Conservation (phyloP, 345 rosid genomes). For the Rhizophora apiculata region DNA sequence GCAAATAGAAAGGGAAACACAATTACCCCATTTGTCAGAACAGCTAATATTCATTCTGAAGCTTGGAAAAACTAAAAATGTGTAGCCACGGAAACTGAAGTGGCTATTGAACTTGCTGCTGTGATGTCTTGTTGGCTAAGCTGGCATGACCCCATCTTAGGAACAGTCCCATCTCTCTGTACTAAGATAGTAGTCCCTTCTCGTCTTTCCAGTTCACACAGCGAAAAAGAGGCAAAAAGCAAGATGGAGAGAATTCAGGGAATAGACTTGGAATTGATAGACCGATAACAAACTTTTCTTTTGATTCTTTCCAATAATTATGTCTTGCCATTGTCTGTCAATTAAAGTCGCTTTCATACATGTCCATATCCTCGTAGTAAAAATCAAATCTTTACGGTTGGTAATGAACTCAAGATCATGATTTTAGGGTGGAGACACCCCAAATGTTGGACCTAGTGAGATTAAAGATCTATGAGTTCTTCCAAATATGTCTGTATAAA, state of each 20-base stretch:
- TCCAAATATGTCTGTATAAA: constrained; percentile 21
- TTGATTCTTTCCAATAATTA: constrained; percentile 47
- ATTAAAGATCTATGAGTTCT: neutral
- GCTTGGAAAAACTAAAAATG: constrained; percentile 23
- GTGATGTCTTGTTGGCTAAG: constrained; percentile 36
- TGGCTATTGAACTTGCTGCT: constrained; percentile 17
- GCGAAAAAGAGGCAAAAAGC: constrained; percentile 37
- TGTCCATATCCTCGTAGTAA: constrained; percentile 28
- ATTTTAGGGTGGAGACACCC: constrained; percentile 23
- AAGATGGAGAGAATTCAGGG: constrained; percentile 40
- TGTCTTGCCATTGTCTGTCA: constrained; percentile 31
- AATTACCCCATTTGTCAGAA: constrained; percentile 11
- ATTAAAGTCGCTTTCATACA: constrained; percentile 39
- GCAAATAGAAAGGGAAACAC: neutral
- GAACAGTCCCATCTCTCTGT: constrained; percentile 26
- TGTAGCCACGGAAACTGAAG: constrained; percentile 20
- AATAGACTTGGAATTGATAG: constrained; percentile 30
- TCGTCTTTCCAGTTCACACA: constrained; percentile 52
- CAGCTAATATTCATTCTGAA: constrained; percentile 18
- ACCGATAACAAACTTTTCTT: constrained; percentile 35
- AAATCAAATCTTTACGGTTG: constrained; percentile 27
- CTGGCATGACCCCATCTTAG: constrained; percentile 57
- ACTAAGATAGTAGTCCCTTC: constrained; percentile 22
- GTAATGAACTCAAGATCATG: constrained; percentile 35
- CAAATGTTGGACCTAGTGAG: constrained; percentile 13